Evolutionary conservation across 192 early-diverging fungal genomes (phyloP).

Genomic region (Entomortierella parvispora): DNA sequence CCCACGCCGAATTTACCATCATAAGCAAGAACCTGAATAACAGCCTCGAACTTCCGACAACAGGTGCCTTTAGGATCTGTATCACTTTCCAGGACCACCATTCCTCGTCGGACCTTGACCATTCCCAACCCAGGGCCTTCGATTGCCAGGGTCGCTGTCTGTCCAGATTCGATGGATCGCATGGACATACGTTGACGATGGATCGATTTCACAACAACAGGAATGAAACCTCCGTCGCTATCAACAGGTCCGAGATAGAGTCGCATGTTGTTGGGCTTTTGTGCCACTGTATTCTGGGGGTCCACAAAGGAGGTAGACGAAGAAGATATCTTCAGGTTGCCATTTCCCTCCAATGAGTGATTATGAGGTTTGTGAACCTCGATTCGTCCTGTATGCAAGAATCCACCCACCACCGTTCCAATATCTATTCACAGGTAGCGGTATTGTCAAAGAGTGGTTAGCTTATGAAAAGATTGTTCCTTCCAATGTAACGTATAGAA

Average conservation of each 20-base stretch:
- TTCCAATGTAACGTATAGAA: too few relatives aligned
- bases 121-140: constrained; percentile 55
- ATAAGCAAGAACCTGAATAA: constrained; percentile 70
- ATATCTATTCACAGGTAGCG: constrained; percentile 51
- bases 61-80: constrained; percentile 55
- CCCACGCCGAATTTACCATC: constrained; percentile 57
- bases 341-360: not conserved
- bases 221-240: constrained; percentile 63
- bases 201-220: constrained; percentile 77
- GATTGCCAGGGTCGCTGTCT: constrained; percentile 82
- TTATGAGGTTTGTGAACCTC: constrained; percentile 34
- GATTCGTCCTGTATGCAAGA: constrained; percentile 64
- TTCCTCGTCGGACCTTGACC: constrained; percentile 66
- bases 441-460: too few relatives aligned
- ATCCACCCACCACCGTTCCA: constrained; percentile 72
- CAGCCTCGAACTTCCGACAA: constrained; percentile 67
- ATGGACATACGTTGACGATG: constrained; percentile 85
- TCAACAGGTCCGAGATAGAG: constrained; percentile 51
- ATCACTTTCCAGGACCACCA: constrained; percentile 53
- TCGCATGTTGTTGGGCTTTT: constrained; percentile 35
- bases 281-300: not conserved
- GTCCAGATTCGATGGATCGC: constrained; percentile 71
- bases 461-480: too few relatives aligned
- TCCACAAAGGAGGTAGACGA: not conserved
- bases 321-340: too few relatives aligned